These are phyloP conservation scores for Puccinia coronata DNA, from an alignment of 1,284 basidiomycete genomes.

Conservation along the genomic window DNA sequence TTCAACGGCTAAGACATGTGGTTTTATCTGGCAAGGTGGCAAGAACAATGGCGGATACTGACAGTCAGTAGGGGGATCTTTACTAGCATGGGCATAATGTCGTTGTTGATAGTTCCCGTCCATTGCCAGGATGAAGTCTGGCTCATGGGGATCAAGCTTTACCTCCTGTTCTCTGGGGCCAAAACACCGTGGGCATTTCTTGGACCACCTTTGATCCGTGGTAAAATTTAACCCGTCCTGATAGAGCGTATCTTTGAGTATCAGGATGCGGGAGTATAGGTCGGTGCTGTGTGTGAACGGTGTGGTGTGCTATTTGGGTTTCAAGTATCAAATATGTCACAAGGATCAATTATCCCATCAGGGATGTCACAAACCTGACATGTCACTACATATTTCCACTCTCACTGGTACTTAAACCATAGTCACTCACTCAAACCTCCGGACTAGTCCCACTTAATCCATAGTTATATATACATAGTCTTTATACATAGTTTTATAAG, in stretches of 20 bases:
- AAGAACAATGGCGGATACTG: constrained; percentile 1
- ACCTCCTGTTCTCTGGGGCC: not conserved
- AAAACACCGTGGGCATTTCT: constrained; percentile 19
- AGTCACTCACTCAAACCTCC: too few relatives aligned
- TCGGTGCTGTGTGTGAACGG: not conserved
- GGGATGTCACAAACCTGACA: too few relatives aligned
- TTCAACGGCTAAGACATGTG: not conserved
- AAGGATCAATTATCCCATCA: too few relatives aligned
- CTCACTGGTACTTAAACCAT: too few relatives aligned
- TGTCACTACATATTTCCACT: too few relatives aligned
- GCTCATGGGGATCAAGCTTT: not conserved
- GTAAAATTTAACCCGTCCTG: not conserved
- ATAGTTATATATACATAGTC: too few relatives aligned
- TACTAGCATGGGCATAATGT: not conserved
- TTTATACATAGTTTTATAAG: too few relatives aligned
- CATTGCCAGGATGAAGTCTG: not conserved
- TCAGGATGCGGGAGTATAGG: not conserved
- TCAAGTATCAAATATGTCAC: too few relatives aligned
- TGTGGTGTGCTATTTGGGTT: too few relatives aligned
- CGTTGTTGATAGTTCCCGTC: constrained; percentile 5
- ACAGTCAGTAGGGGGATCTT: not conserved
- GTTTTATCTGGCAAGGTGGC: not conserved
- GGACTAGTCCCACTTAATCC: too few relatives aligned
- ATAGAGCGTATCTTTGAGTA: not conserved
- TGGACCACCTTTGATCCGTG: not conserved